Conservation (phyloP, 73 alveolate genomes). For the Tetrahymena thermophila region DNA sequence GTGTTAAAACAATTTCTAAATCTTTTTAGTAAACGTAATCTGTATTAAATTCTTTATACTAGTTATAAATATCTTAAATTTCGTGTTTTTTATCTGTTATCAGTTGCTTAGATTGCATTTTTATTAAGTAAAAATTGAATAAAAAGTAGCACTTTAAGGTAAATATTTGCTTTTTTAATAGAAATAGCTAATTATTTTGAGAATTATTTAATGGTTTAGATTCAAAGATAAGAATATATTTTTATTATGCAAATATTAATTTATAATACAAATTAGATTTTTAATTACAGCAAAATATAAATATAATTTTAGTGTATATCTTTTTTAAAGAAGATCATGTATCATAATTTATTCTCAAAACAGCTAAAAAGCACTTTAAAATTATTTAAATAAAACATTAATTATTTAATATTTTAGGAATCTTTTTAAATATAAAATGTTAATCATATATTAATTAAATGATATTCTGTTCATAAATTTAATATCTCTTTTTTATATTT, state of each 20-base stretch:
- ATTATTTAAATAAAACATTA: no score
- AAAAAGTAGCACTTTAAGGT: not conserved
- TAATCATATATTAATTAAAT: no score
- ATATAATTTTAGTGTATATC: not conserved
- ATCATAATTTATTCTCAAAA: no score
- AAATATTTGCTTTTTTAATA: not conserved
- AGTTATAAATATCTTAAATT: not conserved
- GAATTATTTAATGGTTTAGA: not conserved
- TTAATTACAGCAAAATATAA: not conserved
- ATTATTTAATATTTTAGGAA: no score
- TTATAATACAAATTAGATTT: no score
- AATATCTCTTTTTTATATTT: no score
- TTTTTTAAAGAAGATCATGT: no score
- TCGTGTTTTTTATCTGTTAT: not conserved
- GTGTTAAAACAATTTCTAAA: not conserved
- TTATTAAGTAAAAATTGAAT: not conserved
- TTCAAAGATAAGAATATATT: not conserved
- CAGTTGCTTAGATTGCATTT: not conserved
- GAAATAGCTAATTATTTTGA: not conserved
- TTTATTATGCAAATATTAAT: not conserved
- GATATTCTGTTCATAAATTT: no score
- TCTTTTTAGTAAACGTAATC: not conserved
- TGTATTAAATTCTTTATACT: not conserved
- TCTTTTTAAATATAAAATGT: no score
- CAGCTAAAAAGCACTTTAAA: no score